These are phyloP conservation scores for Ogataea hybrid DNA, from an alignment of 1,139 yeast genomes.

Conservation along the genomic window DNA sequence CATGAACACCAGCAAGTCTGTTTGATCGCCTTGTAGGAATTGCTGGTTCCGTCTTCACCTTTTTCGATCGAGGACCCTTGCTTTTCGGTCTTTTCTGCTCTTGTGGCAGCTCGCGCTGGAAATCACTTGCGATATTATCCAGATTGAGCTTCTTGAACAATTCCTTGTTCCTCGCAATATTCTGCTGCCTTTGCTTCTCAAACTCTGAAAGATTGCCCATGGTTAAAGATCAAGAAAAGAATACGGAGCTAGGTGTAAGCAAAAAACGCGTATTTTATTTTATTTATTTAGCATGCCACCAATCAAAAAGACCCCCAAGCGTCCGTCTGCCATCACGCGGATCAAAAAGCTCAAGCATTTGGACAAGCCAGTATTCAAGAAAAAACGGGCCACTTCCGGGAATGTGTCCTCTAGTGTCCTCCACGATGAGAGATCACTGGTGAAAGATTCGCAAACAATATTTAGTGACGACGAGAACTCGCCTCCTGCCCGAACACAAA, in stretches of 20 bases:
- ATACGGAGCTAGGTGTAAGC: constrained; percentile 4
- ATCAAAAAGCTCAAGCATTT: constrained; percentile 21
- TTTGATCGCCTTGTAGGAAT: constrained; percentile 63
- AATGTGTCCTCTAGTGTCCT: not conserved
- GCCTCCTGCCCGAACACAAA: not conserved
- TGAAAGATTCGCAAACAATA: constrained; percentile 20
- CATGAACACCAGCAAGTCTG: constrained; percentile 61
- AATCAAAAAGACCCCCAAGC: constrained; percentile 15
- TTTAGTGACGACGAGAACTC: constrained; percentile 21
- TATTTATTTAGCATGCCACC: constrained; percentile 1
- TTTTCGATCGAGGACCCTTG: constrained; percentile 21
- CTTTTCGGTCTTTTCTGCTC: constrained; percentile 15
- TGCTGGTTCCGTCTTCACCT: constrained; percentile 28
- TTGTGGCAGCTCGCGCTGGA: constrained; percentile 25
- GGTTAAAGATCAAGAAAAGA: not conserved
- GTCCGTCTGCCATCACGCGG: constrained; percentile 26
- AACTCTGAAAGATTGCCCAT: constrained; percentile 49
- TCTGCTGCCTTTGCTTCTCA: constrained; percentile 66
- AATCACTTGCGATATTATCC: constrained; percentile 38
- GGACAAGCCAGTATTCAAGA: constrained; percentile 12
- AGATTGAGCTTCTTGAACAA: constrained; percentile 47
- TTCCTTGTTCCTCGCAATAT: constrained; percentile 54
- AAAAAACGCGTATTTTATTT: not conserved
- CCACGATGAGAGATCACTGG: constrained; percentile 13
- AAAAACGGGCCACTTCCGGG: constrained; percentile 1